These are phyloP conservation scores for Kluyveromyces lactis DNA, from an alignment of 805 yeast species.

Conservation along the genomic window DNA sequence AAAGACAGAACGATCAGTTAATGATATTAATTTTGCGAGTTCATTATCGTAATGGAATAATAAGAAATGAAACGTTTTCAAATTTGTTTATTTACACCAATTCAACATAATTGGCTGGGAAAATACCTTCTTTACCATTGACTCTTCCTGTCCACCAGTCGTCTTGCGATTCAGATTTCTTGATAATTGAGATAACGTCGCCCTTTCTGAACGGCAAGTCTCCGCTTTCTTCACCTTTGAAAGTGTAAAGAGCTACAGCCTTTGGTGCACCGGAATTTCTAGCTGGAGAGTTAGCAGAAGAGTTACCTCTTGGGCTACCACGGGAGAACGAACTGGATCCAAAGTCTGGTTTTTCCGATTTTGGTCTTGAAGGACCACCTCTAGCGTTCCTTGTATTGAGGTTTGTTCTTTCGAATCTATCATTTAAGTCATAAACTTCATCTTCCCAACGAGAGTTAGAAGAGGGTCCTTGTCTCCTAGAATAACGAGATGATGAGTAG, in stretches of 20 bases:
- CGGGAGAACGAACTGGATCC: slow-evolving; percentile 16
- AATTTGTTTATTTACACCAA: slow-evolving; percentile 31
- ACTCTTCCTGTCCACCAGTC: slow-evolving; percentile 99
- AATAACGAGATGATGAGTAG: slow-evolving; percentile 30
- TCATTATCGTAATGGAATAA: too few species aligned
- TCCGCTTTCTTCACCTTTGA: slow-evolving; percentile 89
- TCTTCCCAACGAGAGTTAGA: slow-evolving; percentile 71
- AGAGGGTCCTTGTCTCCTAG: slow-evolving; percentile 14
- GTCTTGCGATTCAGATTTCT: slow-evolving; percentile 79
- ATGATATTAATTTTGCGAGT: too few species aligned
- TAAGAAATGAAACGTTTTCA: too few species aligned
- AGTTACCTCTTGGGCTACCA: slow-evolving; percentile 10
- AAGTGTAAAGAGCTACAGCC: slow-evolving; percentile 83
- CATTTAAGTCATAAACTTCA: slow-evolving; percentile 64
- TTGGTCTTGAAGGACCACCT: slow-evolving; percentile 33
- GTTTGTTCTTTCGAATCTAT: slow-evolving; percentile 30
- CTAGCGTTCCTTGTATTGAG: slow-evolving; percentile 33
- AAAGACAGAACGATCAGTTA: too few species aligned
- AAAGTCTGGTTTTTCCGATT: slow-evolving; percentile 35
- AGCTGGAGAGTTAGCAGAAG: slow-evolving; percentile 10
- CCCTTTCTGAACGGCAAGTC: slow-evolving; percentile 92
- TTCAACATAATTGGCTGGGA: slow-evolving; percentile 96
- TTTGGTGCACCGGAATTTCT: slow-evolving; percentile 43
- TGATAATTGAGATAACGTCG: slow-evolving; percentile 78
- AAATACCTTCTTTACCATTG: slow-evolving; percentile 80